Evolutionary conservation across 768 basidiomycete species (phyloP), one percentile per base, ranked within the genome.

Genomic region (Xerocomellus intermedius): DNA sequence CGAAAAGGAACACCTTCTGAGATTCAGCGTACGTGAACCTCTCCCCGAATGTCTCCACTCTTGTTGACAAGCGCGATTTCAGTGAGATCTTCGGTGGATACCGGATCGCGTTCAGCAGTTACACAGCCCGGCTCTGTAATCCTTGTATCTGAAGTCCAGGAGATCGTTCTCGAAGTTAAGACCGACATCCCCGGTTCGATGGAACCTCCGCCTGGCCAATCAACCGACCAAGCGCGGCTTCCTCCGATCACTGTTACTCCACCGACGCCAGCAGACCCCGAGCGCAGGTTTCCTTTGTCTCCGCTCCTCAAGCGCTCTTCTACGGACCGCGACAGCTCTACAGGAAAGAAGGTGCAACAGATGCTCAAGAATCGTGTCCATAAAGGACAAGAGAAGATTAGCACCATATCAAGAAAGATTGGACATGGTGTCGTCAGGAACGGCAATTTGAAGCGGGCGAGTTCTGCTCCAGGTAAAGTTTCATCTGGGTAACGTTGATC

Each of bases 351-450:
- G 67, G 75, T 91, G 49, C 85, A 86, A 61, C 84, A 85, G 67
- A 87, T 88, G 73, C 72, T 91, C 56, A 91, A 87, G 70, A 79
- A 81, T 54, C 79, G 82, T 10, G 88, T 91, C 22, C 82, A 90
- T 61, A 86, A 89, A 65, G 82, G 86, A 8, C 85, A 85, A 54
- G 85, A 77, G 7, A 79, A 84, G 48, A 88, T 93, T 41, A 82
- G 83, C 26, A 88, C 87, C 17, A 88, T 91, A 48, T 88, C 88
- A 32, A 83, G 79, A 67, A 90, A 83, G 67, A 85, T 92, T 37
- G 89, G 89, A 8, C 80, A 82, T 61, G 86, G 86, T 7, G 86
- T 89, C 19, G 79, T 75, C 16, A 76, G 77, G 62, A 81, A 79
- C 57, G 79, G 82, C 5, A 73, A 69, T 50, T 63, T 90, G 51